Evolutionary conservation across 73 alveolate genomes (phyloP).

Genomic region (Stentor coeruleus): DNA sequence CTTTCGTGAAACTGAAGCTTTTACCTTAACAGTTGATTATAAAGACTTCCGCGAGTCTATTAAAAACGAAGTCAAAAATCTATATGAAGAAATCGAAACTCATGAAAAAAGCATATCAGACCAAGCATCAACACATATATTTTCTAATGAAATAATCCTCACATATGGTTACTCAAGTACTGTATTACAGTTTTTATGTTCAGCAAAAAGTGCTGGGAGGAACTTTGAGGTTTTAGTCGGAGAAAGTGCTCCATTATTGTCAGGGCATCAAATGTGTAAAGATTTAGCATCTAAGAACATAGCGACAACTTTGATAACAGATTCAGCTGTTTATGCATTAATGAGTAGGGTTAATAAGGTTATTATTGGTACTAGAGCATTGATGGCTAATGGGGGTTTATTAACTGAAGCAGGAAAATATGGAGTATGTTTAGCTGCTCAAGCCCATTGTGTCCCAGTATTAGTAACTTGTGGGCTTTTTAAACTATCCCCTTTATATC

Average conservation of each 20-base stretch:
- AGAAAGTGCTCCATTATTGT: constrained; percentile 68
- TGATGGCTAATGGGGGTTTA: constrained; percentile 94
- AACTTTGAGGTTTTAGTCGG: constrained; percentile 77
- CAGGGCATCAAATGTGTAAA: constrained; percentile 75
- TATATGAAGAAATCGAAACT: constrained; percentile 44
- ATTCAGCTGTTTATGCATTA: constrained; percentile 73
- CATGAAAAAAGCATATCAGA: constrained; percentile 67
- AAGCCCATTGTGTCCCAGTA: constrained; percentile 87
- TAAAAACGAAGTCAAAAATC: constrained; percentile 48
- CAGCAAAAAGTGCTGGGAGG: constrained; percentile 50
- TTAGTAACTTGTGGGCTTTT: constrained; percentile 74
- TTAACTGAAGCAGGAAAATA: constrained; percentile 86
- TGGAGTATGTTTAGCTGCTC: constrained; percentile 75
- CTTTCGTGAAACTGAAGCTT: constrained; percentile 27
- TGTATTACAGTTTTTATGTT: constrained; percentile 68
- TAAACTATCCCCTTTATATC: constrained; percentile 87
- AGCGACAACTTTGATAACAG: constrained; percentile 69
- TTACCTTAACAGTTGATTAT: constrained; percentile 29
- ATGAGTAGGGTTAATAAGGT: constrained; percentile 84
- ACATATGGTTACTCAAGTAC: constrained; percentile 79
- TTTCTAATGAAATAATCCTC: constrained; percentile 56
- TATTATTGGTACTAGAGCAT: constrained; percentile 87
- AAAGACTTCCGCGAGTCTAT: constrained; percentile 22
- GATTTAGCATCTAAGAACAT: constrained; percentile 57
- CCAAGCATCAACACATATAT: constrained; percentile 62